phyloP scores from a whole-genome alignment of 345 rosid species.

The Arabidopsis arenosa region DNA sequence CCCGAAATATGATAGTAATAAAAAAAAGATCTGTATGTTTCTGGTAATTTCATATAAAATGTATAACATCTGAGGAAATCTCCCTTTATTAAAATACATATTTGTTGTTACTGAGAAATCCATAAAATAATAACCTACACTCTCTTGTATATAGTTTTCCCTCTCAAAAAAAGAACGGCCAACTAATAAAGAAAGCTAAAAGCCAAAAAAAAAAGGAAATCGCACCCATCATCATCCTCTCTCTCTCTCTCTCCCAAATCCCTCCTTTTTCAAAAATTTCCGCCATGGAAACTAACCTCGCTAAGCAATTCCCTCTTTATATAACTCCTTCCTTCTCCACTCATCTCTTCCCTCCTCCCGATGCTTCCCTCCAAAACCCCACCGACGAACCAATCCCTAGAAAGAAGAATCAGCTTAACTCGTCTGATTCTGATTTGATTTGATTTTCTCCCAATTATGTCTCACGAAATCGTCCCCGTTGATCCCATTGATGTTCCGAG shows the following conservation, averaged over 20 bases:
- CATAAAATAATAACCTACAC: not conserved
- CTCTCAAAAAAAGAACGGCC: conserved; percentile 43
- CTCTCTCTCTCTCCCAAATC: conserved; percentile 5
- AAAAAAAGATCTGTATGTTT: too few species aligned
- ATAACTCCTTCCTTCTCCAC: conserved; percentile 16
- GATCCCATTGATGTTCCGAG: conserved; percentile 54
- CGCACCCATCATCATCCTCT: conserved; percentile 42
- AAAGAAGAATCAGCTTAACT: not conserved
- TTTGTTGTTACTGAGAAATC: not conserved
- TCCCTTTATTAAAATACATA: too few species aligned
- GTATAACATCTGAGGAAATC: too few species aligned
- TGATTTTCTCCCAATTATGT: conserved; percentile 41
- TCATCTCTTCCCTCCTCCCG: conserved; percentile 3
- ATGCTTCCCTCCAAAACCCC: conserved; percentile 36
- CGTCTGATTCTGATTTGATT: conserved; percentile 11
- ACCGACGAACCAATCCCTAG: conserved; percentile 25
- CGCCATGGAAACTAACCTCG: conserved; percentile 51
- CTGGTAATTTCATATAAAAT: too few species aligned
- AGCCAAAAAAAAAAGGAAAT: conserved; percentile 23
- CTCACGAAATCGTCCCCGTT: conserved; percentile 70
- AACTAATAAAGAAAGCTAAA: conserved; percentile 39
- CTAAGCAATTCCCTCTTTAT: conserved; percentile 45
- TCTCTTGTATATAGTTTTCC: conserved; percentile 16
- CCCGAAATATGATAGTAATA: too few species aligned
- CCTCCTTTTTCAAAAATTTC: conserved; percentile 27